Evolutionary conservation across 169 alveolate genomes (phyloP), one percentile per base, ranked within the genome.

Genomic region (Cryptosporidium sp.): DNA sequence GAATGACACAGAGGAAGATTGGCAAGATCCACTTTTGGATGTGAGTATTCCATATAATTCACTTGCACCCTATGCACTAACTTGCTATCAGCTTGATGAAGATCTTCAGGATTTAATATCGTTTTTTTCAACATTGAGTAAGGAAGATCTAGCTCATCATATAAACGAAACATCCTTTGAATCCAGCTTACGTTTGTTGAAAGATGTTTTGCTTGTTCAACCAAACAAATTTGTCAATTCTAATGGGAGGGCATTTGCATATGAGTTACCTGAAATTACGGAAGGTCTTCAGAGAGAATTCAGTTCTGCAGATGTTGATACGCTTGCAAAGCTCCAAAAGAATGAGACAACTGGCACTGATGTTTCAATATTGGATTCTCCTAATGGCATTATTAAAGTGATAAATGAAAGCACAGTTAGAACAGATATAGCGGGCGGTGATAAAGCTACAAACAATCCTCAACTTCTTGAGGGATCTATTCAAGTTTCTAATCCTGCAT

Each of bases 11-110:
- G 89, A 80, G 29, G 89, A 80, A 21, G 89, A 80, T 37, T 80
- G 89, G 89, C 80, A 80, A 41, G 89, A 80, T 70, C 89, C 89
- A 43, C 59, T 80, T 14, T 65, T 80, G 43, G 89, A 80, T 80
- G 67, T 80, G 67, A 80, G 89, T 48, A 43, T 67, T 62, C 89
- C 89, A 12, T 80, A 80, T 43, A 80, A 59, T 26, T 80, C 89
- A 26, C 59, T 65, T 80, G 73, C 89, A 80, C 73, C 89, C 14
- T 48, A 31, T 12, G 75, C 59, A 62, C 35, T 59, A 41, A 52
- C 69, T 39, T 80, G 75, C 33, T 80, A 39, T 23, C 55, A 59
- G 16, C 45, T 80, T 23, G 89, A 80, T 45, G 89, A 80, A 39
- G 89, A 80, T 65, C 68, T 80, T 16, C 73, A 80, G 12, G 68